Evolutionary conservation across 2,329 filamentous ascomycete species (phyloP), one percentile per base, ranked within the genome.

Genomic region (Verticillium albo-atrum): DNA sequence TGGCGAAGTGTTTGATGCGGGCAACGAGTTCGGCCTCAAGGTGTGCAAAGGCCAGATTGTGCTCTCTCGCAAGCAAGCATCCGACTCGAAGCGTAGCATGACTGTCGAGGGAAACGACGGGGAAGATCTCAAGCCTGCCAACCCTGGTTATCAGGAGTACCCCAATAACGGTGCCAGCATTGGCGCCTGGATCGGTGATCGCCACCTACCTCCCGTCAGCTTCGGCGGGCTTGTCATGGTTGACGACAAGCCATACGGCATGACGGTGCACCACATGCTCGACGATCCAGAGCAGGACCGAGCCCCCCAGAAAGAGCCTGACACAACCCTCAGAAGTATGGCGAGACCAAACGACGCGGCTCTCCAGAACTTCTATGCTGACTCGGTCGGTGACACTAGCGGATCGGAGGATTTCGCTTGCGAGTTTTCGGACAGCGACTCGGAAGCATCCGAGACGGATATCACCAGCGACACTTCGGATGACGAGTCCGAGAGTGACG

Each of bases 201-300:
- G 90, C 52, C 94, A 97, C 69, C 79, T 97, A 3, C 92, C 93
- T 6, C 92, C 94, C 2, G 94, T 96, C 3, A 96, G 92, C 32
- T 92, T 96, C 65, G 94, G 94, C 14, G 94, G 94, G 9, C 82
- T 97, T 4, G 86, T 98, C 47, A 77, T 95, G 32, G 86, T 98
- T 2, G 92, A 98, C 69, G 87, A 90, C 58, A 87, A 89, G 71
- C 86, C 91, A 0, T 95, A 92, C 68, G 94, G 94, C 14, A 95
- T 98, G 91, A 97, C 92, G 25, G 94, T 98, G 0, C 94, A 98
- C 69, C 94, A 98, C 72, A 94, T 98, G 87, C 84, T 98, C 2
- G 94, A 97, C 78, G 84, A 87, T 60, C 85, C 84, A 1, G 83
- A 84, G 3, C 73, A 25, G 68, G 67, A 6, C 63, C 60, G 61